A percentile compares a stretch with the other conserved stretches of the same genome.
Evolutionary conservation across 495 filamentous ascomycete genomes (phyloP).

Genomic region (Podospora tetraspora): DNA sequence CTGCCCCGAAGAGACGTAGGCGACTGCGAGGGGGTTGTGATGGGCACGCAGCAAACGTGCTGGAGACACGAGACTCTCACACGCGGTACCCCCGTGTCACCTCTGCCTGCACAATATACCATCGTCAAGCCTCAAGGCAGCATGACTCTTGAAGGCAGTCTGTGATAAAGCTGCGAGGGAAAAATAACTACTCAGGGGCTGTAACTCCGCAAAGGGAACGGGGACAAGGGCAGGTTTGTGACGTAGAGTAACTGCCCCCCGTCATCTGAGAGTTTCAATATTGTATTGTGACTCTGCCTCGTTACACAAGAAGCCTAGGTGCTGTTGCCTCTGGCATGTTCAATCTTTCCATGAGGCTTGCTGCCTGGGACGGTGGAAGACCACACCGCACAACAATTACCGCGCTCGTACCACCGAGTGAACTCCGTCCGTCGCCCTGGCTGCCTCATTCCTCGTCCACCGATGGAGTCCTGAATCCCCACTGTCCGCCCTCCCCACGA

Average conservation of each 20-base stretch:
- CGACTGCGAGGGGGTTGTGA: background rate
- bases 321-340: background rate
- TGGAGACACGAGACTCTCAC: background rate
- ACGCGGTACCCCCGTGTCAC: too few relatives aligned
- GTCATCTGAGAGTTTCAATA: background rate
- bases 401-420: background rate
- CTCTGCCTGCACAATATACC: background rate
- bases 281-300: background rate
- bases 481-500: conserved; percentile 28
- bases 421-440: background rate
- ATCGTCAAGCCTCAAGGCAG: background rate
- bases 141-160: background rate
- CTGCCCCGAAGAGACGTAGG: background rate
- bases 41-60: background rate
- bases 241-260: background rate
- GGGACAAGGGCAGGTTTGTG: too few relatives aligned
- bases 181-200: background rate
- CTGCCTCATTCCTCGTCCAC: background rate
- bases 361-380: background rate
- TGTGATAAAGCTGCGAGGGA: background rate
- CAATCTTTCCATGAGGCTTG: background rate
- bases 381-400: background rate
- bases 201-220: too few relatives aligned
- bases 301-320: background rate
- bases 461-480: conserved; percentile 26